phyloP scores from a whole-genome alignment of 306 rosid species.

The Mimosa pudica region DNA sequence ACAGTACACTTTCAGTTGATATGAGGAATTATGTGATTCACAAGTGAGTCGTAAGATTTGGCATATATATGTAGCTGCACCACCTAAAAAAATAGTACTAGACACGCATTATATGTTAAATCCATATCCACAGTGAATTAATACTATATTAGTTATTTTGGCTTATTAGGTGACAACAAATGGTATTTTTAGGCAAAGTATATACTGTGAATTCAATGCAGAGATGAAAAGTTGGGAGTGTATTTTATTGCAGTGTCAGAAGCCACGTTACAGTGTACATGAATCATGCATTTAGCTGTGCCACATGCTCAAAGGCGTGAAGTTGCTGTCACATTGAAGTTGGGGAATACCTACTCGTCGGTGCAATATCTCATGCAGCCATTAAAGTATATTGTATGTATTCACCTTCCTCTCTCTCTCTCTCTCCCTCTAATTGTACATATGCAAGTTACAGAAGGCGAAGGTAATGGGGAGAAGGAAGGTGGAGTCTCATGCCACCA shows the following conservation, averaged over 20 bases:
- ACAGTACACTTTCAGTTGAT: background rate
- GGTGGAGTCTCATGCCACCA: background rate
- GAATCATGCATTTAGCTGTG: slow-evolving; percentile 14
- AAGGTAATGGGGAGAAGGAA: background rate
- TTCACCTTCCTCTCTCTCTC: background rate
- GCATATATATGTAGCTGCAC: background rate
- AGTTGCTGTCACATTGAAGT: slow-evolving; percentile 38
- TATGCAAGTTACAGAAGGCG: background rate
- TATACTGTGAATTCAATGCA: slow-evolving; percentile 12
- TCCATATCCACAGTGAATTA: no score
- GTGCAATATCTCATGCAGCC: background rate
- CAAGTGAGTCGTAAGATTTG: background rate
- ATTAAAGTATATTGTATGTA: background rate
- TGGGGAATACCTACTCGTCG: slow-evolving; percentile 14
- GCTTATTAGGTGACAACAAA: background rate
- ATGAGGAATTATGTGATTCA: background rate
- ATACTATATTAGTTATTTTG: background rate
- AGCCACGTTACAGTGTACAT: slow-evolving; percentile 7
- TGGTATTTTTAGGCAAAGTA: background rate
- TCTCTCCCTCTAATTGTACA: no score
- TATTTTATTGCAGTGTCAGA: slow-evolving; percentile 37
- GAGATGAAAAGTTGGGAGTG: slow-evolving; percentile 36
- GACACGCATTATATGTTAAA: background rate
- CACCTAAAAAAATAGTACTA: background rate
- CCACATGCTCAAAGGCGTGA: slow-evolving; percentile 38